These are phyloP conservation scores for Amanita jacksonii DNA, from an alignment of 768 basidiomycete genomes.

Conservation along the genomic window DNA sequence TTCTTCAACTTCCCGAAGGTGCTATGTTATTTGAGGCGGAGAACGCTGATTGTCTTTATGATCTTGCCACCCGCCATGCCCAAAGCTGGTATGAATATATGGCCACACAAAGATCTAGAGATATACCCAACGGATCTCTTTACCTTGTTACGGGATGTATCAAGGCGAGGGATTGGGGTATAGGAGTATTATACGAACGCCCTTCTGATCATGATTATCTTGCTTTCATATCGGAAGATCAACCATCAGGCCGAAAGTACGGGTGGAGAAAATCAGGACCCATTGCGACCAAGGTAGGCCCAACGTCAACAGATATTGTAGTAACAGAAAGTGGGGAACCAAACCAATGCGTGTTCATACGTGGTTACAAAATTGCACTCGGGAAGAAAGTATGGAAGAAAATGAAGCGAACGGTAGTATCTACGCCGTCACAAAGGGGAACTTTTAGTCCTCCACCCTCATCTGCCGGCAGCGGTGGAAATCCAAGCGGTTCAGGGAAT, in stretches of 20 bases:
- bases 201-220: neutral
- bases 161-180: slow-evolving; percentile 12
- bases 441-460: too few species aligned
- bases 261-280: neutral
- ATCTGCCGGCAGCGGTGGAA: too few species aligned
- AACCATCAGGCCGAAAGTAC: neutral
- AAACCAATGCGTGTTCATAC: slow-evolving; percentile 10
- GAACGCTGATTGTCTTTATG: slow-evolving; percentile 7
- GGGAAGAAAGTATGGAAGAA: slow-evolving; percentile 1
- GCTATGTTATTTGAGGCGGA: slow-evolving; percentile 1
- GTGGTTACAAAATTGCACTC: slow-evolving; percentile 10
- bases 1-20: slow-evolving; percentile 12
- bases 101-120: slow-evolving; percentile 5
- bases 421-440: too few species aligned
- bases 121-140: slow-evolving; percentile 10
- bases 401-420: too few species aligned
- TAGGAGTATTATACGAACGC: slow-evolving; percentile 5
- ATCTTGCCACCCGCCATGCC: slow-evolving; percentile 10
- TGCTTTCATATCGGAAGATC: neutral
- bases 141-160: slow-evolving; percentile 14
- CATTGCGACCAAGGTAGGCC: neutral
- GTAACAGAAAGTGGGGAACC: neutral
- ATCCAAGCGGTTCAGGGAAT: too few species aligned
- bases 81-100: slow-evolving; percentile 13
- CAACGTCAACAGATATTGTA: neutral